These are phyloP conservation scores for Fraxinus velutina DNA, from an alignment of 305 asterid genomes.

Conservation along the genomic window DNA sequence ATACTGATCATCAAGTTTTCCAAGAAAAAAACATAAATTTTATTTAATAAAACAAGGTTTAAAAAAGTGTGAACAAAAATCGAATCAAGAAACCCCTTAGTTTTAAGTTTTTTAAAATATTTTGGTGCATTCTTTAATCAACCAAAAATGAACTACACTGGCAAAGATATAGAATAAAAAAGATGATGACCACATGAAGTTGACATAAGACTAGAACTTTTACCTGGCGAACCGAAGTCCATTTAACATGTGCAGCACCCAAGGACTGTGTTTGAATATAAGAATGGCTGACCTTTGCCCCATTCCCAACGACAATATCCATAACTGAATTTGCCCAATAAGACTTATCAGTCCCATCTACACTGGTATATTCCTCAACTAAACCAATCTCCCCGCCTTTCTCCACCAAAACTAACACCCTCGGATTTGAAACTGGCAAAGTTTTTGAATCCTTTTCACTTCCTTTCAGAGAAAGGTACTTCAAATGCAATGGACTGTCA, in stretches of 20 bases:
- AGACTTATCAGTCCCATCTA: conserved; percentile 46
- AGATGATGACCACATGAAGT: background rate
- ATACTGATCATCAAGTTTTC: background rate
- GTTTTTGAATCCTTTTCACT: conserved; percentile 50
- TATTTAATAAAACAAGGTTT: background rate
- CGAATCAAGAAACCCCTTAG: background rate
- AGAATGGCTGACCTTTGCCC: conserved; percentile 76
- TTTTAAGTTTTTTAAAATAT: too few relatives aligned
- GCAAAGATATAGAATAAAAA: background rate
- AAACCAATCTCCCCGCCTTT: conserved; percentile 75
- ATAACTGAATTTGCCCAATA: conserved; percentile 86
- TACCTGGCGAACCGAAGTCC: conserved; percentile 91
- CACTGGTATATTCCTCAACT: conserved; percentile 70
- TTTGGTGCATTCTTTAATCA: background rate
- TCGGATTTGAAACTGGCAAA: conserved; percentile 81
- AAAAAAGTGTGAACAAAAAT: background rate
- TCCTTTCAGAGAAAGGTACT: conserved; percentile 54
- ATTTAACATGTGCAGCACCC: conserved; percentile 81
- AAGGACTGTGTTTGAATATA: conserved; percentile 77
- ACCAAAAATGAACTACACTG: background rate
- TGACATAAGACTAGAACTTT: background rate
- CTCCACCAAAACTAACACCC: conserved; percentile 85
- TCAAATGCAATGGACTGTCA: conserved; percentile 66
- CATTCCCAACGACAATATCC: conserved; percentile 71
- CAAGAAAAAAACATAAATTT: background rate